A percentile compares a stretch with the other conserved stretches of the same genome.
Conservation (phyloP, 2,329 filamentous ascomycete genomes). For the Dothistroma septosporum region DNA sequence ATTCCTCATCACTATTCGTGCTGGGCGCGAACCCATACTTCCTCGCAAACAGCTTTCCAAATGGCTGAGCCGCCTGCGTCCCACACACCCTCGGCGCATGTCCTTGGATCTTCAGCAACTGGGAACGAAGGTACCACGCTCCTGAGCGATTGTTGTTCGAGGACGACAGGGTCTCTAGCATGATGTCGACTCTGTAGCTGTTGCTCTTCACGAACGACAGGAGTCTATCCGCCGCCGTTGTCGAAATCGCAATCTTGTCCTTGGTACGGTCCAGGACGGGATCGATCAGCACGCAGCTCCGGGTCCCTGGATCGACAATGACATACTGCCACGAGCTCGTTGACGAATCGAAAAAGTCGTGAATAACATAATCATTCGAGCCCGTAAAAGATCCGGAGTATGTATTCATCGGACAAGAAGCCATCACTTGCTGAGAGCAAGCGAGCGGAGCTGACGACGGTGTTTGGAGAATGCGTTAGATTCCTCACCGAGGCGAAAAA, state of each 20-base stretch:
- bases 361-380: background rate
- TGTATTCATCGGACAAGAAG: background rate
- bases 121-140: background rate
- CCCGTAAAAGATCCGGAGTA: background rate
- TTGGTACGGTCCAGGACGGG: background rate
- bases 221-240: background rate
- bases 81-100: background rate
- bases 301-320: background rate
- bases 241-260: background rate
- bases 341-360: background rate
- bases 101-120: background rate
- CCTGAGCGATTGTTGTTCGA: background rate
- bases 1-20: background rate
- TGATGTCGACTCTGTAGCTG: slow-evolving; percentile 1
- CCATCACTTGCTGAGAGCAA: too few species aligned
- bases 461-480: background rate
- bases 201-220: background rate
- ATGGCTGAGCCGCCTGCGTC: background rate
- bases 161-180: background rate
- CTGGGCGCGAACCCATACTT: background rate
- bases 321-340: slow-evolving; percentile 1
- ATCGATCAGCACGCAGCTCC: background rate
- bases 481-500: background rate
- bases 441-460: background rate
- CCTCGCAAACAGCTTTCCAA: background rate